Evolutionary conservation across 1,139 yeast genomes (phyloP), one percentile per base, ranked within the genome.

Genomic region (Yamadazyma oceani): DNA sequence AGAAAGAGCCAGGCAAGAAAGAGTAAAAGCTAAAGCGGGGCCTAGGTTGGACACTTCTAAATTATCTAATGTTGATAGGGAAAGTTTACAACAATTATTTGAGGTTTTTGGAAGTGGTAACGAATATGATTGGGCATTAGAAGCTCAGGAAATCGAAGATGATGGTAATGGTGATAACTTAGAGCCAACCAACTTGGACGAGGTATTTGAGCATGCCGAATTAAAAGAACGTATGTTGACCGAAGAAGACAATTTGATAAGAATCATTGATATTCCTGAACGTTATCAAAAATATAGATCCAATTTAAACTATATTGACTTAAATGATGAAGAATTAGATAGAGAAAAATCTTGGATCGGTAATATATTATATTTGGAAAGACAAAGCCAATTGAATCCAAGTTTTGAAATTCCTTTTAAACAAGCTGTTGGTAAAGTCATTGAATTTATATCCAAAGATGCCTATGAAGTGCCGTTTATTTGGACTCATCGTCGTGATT

Each of bases 101-200:
- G 98, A 92, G 60, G 90, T 92, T 8, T 92, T 92, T 57, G 99
- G 99, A 44, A 94, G 89, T 59, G 99, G 98, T 33, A 92, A 84
- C 44, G 97, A 90, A 58, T 92, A 92, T 61, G 97, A 88, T 44
- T 92, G 97, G 97, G 98, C 98, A 2, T 71, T 94, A 42, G 97
- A 88, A 53, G 90, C 89, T 24, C 95, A 88, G 62, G 86, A 82
- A 48, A 83, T 81, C 42, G 82, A 74, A 47, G 82, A 75, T 40
- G 79, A 74, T 32, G 78, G 78, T 35, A 74, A 68, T 43, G 78
- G 75, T 9, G 75, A 72, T 30, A 66, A 74, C 23, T 73, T 75
- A 45, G 75, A 75, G 41, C 82, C 82, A 40, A 69, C 83, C 0
- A 75, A 82, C 2, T 72, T 92, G 49, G 85, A 85, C 50, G 96